These are phyloP conservation scores for Termitomyces sp. DNA, from an alignment of 1,284 basidiomycete genomes.

Conservation along the genomic window DNA sequence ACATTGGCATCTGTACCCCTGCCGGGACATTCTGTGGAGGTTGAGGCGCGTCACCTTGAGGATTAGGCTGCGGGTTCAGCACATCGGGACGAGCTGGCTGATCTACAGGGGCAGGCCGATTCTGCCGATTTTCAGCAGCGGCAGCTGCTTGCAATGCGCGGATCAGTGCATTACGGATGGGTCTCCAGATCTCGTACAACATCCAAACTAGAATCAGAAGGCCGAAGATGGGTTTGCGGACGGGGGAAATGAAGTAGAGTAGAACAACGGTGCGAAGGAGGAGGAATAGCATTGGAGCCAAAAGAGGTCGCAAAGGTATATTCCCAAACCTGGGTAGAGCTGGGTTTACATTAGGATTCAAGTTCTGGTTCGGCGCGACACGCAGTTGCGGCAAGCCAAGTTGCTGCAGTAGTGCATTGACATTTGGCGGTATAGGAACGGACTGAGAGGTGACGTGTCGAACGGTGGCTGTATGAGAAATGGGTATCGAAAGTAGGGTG, in stretches of 20 bases:
- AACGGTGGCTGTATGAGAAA: constrained; percentile 21
- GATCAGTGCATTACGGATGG: constrained; percentile 51
- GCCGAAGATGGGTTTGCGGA: constrained; percentile 67
- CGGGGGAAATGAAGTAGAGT: constrained; percentile 75
- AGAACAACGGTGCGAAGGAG: constrained; percentile 63
- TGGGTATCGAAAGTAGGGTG: constrained; percentile 35
- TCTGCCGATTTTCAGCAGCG: constrained; percentile 23
- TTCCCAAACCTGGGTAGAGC: constrained; percentile 31
- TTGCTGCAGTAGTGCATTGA: constrained; percentile 58
- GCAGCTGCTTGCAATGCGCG: constrained; percentile 34
- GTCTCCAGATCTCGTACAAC: constrained; percentile 71
- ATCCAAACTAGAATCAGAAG: constrained; percentile 65
- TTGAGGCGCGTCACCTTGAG: constrained; percentile 11
- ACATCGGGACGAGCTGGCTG: constrained; percentile 15
- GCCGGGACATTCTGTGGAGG: constrained; percentile 11
- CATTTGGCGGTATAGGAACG: constrained; percentile 34
- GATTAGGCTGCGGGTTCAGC: constrained; percentile 8
- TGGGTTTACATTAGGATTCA: constrained; percentile 27
- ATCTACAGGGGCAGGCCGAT: constrained; percentile 20
- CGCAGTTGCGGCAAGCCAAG: constrained; percentile 53
- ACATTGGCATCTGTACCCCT: constrained; percentile 22
- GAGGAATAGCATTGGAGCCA: constrained; percentile 64
- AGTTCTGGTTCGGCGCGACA: constrained; percentile 28
- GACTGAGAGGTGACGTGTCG: constrained; percentile 18
- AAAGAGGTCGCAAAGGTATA: constrained; percentile 54